A percentile compares a stretch with the other conserved stretches of the same genome.
Conservation (phyloP, 2,329 filamentous ascomycete species). For the Coleophoma eucalyptorum region DNA sequence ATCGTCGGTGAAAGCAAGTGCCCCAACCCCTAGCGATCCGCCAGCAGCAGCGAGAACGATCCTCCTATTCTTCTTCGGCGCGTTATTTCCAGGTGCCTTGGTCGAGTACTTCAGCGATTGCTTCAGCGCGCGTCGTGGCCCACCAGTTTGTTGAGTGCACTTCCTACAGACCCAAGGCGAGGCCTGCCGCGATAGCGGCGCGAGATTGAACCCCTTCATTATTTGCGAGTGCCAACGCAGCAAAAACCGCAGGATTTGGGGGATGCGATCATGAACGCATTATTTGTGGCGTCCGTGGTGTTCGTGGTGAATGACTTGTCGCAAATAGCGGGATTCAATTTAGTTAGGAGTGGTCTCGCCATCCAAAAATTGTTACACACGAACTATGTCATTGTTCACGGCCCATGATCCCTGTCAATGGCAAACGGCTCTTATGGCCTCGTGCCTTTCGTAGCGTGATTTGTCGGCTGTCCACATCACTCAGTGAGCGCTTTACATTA, state of each 20-base stretch:
- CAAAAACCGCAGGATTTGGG: background rate
- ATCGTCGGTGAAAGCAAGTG: conserved; percentile 58
- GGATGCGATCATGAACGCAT: conserved; percentile 6
- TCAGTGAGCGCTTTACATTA: no score
- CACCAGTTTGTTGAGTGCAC: conserved; percentile 14
- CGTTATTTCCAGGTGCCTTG: background rate
- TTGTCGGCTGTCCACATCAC: no score
- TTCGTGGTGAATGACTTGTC: background rate
- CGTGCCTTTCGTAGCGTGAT: no score
- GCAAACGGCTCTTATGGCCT: no score
- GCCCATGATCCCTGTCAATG: no score
- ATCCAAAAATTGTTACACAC: no score
- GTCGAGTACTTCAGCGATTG: conserved; percentile 1
- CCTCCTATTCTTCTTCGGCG: conserved; percentile 9
- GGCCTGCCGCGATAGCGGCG: conserved; percentile 7
- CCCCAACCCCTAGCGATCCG: conserved; percentile 18
- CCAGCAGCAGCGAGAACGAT: conserved; percentile 16
- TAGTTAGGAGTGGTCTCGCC: no score
- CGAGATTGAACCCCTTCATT: conserved; percentile 23
- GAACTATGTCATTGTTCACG: no score
- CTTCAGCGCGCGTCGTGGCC: background rate
- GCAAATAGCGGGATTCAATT: no score
- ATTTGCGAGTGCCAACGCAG: background rate
- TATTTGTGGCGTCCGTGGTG: background rate
- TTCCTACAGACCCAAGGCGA: conserved; percentile 13